Evolutionary conservation across 768 basidiomycete species (phyloP), one percentile per base, ranked within the genome.

Genomic region (Naganishia vaughanmartiniae): DNA sequence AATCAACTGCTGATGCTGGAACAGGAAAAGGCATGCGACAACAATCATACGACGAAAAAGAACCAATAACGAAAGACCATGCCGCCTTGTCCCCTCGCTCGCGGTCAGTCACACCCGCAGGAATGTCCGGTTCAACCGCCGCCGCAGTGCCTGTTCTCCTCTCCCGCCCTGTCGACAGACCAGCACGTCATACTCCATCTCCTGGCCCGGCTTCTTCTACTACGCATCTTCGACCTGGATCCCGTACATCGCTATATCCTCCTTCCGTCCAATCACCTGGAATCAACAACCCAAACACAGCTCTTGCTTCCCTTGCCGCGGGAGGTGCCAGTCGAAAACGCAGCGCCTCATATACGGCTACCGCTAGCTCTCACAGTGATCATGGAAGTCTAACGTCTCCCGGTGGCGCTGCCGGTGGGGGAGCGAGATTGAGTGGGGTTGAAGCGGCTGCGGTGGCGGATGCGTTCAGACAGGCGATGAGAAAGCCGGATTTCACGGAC

Each of bases 361-460:
- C 60, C 0, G 34, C 33, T 31, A 45, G 39, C 60, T 42, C 60
- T 4, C 39, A 45, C 17, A 42, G 36, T 26, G 60, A 63, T 42
- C 60, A 63, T 24, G 60, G 60, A 12, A 58, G 57, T 21, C 15
- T 58, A 31, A 36, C n/a, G 7, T 58, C 57, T 33, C 34, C 57
- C 34, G n/a, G 31, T 19, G 31, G 31, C 2, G 5, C 30, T 17
- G 48, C 48, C n/a, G 15, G 15, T 33, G 31, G 31, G 24, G 57
- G 57, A 21, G 42, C 42, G 42, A 63, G 60, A 12, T 39, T 73
- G 69, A 70, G 56, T 28, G 60, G 48, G 14, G 55, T 42, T 19
- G 68, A 95, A 81, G 93, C 93, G 66, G 91, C 90, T 46, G 90
- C 93, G 78, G 91, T 94, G 87, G 92, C 92, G 48, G 89, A 92